Percentiles rank a stretch among this genome's conserved stretches.
These are phyloP conservation scores for Nasturtium officinale DNA, from an alignment of 345 rosid species.

Conservation along the genomic window DNA sequence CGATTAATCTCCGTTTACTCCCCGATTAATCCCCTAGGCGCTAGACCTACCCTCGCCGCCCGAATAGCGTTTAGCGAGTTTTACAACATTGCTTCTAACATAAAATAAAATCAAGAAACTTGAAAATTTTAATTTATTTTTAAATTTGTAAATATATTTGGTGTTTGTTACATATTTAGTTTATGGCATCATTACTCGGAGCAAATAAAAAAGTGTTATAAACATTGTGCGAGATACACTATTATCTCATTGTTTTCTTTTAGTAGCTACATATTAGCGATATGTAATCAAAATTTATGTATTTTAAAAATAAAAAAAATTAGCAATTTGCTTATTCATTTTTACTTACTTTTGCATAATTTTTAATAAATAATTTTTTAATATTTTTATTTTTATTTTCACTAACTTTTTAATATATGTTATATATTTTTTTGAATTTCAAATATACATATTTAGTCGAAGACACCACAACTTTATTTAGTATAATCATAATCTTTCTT, in stretches of 20 bases:
- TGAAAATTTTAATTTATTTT: background rate
- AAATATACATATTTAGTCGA: background rate
- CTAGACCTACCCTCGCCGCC: no score
- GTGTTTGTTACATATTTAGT: background rate
- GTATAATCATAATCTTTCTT: background rate
- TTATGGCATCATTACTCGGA: background rate
- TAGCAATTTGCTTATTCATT: background rate
- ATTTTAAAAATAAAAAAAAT: background rate
- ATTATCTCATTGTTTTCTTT: background rate
- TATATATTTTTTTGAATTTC: no score
- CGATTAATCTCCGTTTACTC: no score
- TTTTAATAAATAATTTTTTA: no score
- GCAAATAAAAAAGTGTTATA: background rate
- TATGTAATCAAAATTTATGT: background rate
- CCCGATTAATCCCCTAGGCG: no score
- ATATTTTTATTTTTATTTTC: no score
- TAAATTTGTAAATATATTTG: background rate
- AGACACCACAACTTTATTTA: no score
- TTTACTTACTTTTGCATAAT: no score
- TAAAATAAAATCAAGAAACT: background rate
- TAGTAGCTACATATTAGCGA: background rate
- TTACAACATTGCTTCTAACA: no score
- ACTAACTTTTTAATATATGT: no score
- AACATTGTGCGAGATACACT: background rate
- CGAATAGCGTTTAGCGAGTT: no score